These are phyloP conservation scores for Sporothrix brasiliensis DNA, from an alignment of 2,329 filamentous ascomycete species.

Conservation along the genomic window DNA sequence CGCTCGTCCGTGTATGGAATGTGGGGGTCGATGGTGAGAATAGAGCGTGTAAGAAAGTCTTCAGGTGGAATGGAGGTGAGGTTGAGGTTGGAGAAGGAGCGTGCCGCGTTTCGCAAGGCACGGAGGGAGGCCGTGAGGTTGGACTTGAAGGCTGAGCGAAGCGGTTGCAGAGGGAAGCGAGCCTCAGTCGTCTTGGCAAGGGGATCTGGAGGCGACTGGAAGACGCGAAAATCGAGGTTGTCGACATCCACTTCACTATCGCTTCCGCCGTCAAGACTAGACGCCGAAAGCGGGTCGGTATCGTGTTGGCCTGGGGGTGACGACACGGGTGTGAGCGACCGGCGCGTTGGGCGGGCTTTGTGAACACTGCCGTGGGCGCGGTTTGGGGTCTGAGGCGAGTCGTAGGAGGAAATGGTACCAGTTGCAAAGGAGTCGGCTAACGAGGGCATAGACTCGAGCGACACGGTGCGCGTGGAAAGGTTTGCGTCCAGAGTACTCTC, in stretches of 20 bases:
- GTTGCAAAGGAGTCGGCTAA: constrained; percentile 59
- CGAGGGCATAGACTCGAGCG: constrained; percentile 64
- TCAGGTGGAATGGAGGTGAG: constrained; percentile 66
- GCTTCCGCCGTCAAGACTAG: constrained; percentile 46
- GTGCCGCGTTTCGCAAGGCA: constrained; percentile 65
- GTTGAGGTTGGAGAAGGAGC: constrained; percentile 64
- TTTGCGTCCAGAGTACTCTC: constrained; percentile 58
- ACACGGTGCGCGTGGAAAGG: constrained; percentile 59
- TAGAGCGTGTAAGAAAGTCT: constrained; percentile 67
- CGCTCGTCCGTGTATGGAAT: constrained; percentile 70
- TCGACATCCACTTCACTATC: constrained; percentile 45
- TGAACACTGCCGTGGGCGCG: constrained; percentile 43
- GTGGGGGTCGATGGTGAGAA: constrained; percentile 67
- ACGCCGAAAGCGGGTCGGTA: constrained; percentile 55
- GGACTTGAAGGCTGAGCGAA: constrained; percentile 66
- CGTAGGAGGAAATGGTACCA: constrained; percentile 53
- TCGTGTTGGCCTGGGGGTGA: constrained; percentile 58
- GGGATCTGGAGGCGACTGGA: constrained; percentile 44
- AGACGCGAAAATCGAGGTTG: constrained; percentile 54
- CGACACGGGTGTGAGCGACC: constrained; percentile 58
- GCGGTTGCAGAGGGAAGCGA: constrained; percentile 48
- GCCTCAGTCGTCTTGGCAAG: constrained; percentile 30
- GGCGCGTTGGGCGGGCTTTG: constrained; percentile 49
- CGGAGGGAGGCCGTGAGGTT: constrained; percentile 69
- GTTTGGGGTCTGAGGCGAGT: constrained; percentile 51